These are phyloP conservation scores for Penicillium lagena DNA, from an alignment of 495 filamentous ascomycete species.

Conservation along the genomic window DNA sequence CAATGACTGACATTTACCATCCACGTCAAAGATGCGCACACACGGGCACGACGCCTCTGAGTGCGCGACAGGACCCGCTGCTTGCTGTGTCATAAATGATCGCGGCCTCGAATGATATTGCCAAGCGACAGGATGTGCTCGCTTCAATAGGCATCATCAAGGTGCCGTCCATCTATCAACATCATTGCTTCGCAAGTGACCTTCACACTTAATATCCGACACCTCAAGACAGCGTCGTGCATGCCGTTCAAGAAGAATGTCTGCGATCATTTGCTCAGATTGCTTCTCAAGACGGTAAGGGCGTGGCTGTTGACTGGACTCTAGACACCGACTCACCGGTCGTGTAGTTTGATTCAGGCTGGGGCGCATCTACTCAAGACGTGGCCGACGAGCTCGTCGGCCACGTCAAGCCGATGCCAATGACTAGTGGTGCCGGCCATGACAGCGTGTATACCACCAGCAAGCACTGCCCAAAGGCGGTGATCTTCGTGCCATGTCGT, in stretches of 20 bases:
- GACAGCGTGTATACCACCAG: constrained; percentile 55
- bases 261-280: constrained; percentile 43
- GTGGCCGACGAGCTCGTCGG: constrained; percentile 46
- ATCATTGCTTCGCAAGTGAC: constrained; percentile 61
- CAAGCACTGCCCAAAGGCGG: constrained; percentile 48
- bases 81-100: constrained; percentile 62
- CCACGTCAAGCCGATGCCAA: constrained; percentile 28
- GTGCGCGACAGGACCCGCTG: constrained; percentile 47
- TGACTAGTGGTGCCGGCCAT: constrained; percentile 51
- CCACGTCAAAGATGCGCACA: constrained; percentile 60
- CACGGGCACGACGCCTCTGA: constrained; percentile 65
- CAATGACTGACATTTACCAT: constrained; percentile 60
- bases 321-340: constrained; percentile 56
- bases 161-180: constrained; percentile 53
- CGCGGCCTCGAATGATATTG: constrained; percentile 53
- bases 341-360: constrained; percentile 56
- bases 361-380: constrained; percentile 50
- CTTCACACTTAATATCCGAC: constrained; percentile 65
- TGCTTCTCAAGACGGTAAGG: constrained; percentile 39
- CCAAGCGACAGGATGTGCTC: constrained; percentile 43
- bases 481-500: constrained; percentile 59
- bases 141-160: constrained; percentile 64
- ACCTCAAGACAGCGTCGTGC: constrained; percentile 48
- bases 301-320: constrained; percentile 42
- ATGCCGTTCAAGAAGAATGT: constrained; percentile 40